Evolutionary conservation across 352 stramenopile species (phyloP), one percentile per base, ranked within the genome.

Genomic region (Phytophthora colocasiae): DNA sequence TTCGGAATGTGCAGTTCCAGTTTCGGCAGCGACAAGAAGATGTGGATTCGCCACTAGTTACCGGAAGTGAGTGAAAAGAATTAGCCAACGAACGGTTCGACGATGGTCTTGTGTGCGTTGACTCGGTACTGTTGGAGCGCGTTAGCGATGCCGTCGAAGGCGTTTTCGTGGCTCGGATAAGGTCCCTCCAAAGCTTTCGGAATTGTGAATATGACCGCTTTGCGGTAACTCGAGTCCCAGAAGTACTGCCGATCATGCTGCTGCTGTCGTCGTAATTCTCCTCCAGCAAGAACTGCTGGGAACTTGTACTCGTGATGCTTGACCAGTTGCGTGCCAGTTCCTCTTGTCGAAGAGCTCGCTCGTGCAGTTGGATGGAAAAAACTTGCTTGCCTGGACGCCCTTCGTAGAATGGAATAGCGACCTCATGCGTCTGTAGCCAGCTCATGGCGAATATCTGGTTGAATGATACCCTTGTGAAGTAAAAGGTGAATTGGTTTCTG

Each of bases 181-280:
- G 48, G 24, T 83, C 75, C 48, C 72, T 84, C 78, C 78, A 88
- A 43, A 90, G 74, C 43, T 67, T 69, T 19, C 81, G 81, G 38
- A 90, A 90, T 56, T 90, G 71, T 0, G 78, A 88, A 67, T 88
- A 88, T 6, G 81, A 90, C 15, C 77, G 81, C 48, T 67, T 57
- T 12, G 69, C 69, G 4, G 69, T 74, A 38, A 79, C 62, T 32
- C 57, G 58, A 3, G 64, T 53, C 2, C 58, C 29, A 6, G 57
- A 66, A 0, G 36, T 58, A 17, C 59, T 68, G 40, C 41, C 52
- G 9, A n/a, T 14, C 36, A 65, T 49, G 24, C 44, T 66, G 41
- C 59, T 50, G 32, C 45, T 65, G 4, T 66, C 51, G 32, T 52
- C 40, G 29, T 72, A 48, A 14, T 77, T 64, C 3, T 63, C 40